Percentiles rank a stretch among this genome's conserved stretches.
Evolutionary conservation across 768 basidiomycete species (phyloP).

Genomic region (Pleurotus giganteus): DNA sequence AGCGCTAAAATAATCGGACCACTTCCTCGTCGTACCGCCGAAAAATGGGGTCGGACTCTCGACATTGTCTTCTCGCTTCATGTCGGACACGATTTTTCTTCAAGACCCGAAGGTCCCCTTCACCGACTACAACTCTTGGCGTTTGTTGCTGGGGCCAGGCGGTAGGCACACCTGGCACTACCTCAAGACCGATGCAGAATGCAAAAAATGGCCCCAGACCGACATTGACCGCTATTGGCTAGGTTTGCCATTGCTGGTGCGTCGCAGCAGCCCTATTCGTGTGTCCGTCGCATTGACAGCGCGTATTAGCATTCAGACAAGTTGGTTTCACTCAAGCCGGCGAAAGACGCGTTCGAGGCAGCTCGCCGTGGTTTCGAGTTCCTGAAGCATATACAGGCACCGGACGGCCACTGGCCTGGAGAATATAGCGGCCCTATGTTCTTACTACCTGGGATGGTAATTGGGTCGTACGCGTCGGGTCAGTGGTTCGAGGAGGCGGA

Average conservation of each 20-base stretch:
- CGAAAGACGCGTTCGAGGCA: constrained; percentile 71
- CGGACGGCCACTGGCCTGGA: constrained; percentile 92
- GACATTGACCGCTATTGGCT: constrained; percentile 87
- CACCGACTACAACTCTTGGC: constrained; percentile 82
- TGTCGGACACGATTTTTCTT: not conserved
- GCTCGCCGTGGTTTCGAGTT: constrained; percentile 87
- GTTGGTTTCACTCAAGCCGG: constrained; percentile 42
- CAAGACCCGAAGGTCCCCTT: constrained; percentile 38
- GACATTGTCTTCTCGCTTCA: too few species aligned
- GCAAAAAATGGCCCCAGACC: constrained; percentile 70
- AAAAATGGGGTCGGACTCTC: too few species aligned
- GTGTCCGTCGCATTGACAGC: not conserved
- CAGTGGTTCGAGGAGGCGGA: constrained; percentile 80
- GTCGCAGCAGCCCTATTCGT: too few species aligned
- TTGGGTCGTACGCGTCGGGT: constrained; percentile 87
- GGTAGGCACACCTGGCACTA: constrained; percentile 90
- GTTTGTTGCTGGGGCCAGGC: constrained; percentile 68
- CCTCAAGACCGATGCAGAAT: constrained; percentile 55
- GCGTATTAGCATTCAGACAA: constrained; percentile 53
- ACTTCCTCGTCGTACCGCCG: too few species aligned
- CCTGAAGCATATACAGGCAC: constrained; percentile 85
- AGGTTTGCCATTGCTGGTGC: constrained; percentile 61
- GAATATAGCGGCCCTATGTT: constrained; percentile 96
- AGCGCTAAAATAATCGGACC: too few species aligned
- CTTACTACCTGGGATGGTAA: constrained; percentile 84